Evolutionary conservation across 2,329 filamentous ascomycete species (phyloP).

Genomic region (Ophiocordyceps camponoti-floridani): DNA sequence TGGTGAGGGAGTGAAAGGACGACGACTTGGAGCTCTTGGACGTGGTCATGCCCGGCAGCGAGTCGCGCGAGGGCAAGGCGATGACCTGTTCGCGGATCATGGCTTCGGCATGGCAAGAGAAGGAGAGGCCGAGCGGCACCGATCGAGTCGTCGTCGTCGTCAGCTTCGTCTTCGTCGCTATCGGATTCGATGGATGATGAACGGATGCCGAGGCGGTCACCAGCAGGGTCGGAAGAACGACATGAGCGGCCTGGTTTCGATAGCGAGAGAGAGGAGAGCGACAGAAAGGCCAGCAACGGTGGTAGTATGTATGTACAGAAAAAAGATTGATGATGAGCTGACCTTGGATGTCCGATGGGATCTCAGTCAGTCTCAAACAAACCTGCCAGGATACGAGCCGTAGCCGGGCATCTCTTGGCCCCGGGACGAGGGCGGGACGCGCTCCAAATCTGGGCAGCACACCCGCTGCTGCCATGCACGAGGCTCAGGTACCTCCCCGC

Average conservation of each 20-base stretch:
- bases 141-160: background rate
- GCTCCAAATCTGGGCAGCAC: conserved; percentile 1
- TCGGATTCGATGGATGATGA: background rate
- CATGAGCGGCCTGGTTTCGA: background rate
- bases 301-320: background rate
- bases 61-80: conserved; percentile 14
- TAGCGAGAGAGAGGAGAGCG: background rate
- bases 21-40: conserved; percentile 87
- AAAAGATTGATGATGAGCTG: background rate
- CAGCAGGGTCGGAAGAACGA: background rate
- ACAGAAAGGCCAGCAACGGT: background rate
- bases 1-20: conserved; percentile 65
- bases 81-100: conserved; percentile 17
- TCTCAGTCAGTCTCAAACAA: background rate
- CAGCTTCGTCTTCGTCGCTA: background rate
- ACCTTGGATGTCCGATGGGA: background rate
- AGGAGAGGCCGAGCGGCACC: background rate
- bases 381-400: no score
- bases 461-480: background rate
- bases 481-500: background rate
- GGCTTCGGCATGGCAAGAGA: conserved; percentile 11
- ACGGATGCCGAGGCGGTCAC: background rate
- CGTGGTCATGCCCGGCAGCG: conserved; percentile 45
- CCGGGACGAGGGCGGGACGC: background rate
- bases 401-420: background rate